Evolutionary conservation across 129 eudicot genomes (phyloP).

Genomic region (Ambrosia artemisiifolia): DNA sequence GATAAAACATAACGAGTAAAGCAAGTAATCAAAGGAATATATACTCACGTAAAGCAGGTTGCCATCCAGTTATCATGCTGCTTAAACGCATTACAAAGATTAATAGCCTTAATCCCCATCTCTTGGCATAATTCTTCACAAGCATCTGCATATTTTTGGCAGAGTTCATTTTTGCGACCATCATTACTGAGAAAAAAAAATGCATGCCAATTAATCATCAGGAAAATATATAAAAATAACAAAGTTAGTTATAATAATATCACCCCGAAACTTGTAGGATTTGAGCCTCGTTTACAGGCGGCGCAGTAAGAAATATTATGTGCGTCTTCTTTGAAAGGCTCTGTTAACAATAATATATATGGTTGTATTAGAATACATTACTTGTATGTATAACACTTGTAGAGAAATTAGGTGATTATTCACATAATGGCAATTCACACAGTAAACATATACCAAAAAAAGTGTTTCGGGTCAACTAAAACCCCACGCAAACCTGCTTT

Average conservation of each 20-base stretch:
- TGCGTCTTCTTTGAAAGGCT: slow-evolving; percentile 64
- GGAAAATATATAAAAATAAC: neutral
- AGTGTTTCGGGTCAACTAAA: neutral
- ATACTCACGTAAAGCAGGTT: slow-evolving; percentile 66
- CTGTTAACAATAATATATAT: slow-evolving; percentile 27
- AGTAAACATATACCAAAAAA: neutral
- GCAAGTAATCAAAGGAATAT: neutral
- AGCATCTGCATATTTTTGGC: slow-evolving; percentile 65
- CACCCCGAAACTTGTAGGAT: slow-evolving; percentile 43
- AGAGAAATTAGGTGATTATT: too few relatives aligned
- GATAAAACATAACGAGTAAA: neutral
- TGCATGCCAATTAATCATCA: neutral
- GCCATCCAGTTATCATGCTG: slow-evolving; percentile 47
- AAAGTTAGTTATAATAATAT: slow-evolving; percentile 13
- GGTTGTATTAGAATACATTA: slow-evolving; percentile 7
- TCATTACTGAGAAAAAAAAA: slow-evolving; percentile 24
- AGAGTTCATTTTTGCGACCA: slow-evolving; percentile 47
- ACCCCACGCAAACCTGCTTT: neutral
- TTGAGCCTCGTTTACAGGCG: slow-evolving; percentile 64
- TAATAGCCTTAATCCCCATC: slow-evolving; percentile 50
- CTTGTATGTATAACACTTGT: neutral
- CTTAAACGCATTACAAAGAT: slow-evolving; percentile 60
- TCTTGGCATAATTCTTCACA: slow-evolving; percentile 48
- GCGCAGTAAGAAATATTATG: slow-evolving; percentile 56
- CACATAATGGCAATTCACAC: neutral